A percentile compares a stretch with the other conserved stretches of the same genome.
These are phyloP conservation scores for Microthyrium microscopicum DNA, from an alignment of 2,329 filamentous ascomycete species.

Conservation along the genomic window DNA sequence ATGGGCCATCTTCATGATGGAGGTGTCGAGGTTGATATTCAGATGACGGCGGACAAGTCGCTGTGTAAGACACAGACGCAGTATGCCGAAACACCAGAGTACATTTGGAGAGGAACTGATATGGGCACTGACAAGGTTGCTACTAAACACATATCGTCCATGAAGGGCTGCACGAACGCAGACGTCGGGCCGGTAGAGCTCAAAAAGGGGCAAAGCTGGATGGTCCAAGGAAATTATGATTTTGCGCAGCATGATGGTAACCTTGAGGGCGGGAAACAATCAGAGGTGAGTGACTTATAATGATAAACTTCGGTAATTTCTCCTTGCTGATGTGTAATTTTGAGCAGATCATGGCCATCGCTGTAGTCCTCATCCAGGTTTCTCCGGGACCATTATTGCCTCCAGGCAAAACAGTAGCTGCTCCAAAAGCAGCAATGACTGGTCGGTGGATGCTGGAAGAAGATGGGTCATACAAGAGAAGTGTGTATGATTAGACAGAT, in stretches of 20 bases:
- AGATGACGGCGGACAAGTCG: background rate
- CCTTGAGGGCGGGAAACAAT: background rate
- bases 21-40: background rate
- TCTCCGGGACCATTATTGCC: conserved; percentile 1
- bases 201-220: conserved; percentile 6
- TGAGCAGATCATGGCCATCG: conserved; percentile 6
- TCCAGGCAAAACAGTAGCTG: background rate
- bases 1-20: conserved; percentile 4
- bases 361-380: conserved; percentile 1
- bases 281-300: background rate
- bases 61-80: conserved; percentile 1
- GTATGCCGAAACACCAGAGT: conserved; percentile 5
- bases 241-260: conserved; percentile 3
- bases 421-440: background rate
- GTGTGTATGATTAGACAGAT: no score
- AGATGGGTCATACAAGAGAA: background rate
- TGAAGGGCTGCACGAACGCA: conserved; percentile 1
- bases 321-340: background rate
- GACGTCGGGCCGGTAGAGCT: background rate
- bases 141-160: conserved; percentile 4
- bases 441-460: background rate
- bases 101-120: background rate
- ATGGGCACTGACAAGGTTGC: conserved; percentile 4
- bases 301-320: background rate
- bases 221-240: conserved; percentile 7